These are phyloP conservation scores for Penicillium arizonense DNA, from an alignment of 495 filamentous ascomycete genomes.

Conservation along the genomic window DNA sequence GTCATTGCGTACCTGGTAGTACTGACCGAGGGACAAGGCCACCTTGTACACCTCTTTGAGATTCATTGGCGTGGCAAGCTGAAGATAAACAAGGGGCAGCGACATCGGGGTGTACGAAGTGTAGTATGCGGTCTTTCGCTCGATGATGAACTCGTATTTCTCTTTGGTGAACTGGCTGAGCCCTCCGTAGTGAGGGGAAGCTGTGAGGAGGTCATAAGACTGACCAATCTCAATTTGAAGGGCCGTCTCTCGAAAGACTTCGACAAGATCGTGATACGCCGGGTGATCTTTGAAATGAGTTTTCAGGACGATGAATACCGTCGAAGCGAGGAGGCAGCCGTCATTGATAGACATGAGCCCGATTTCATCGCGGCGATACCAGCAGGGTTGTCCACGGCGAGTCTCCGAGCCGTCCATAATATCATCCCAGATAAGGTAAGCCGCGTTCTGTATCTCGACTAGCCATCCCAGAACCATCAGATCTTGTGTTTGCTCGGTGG, in stretches of 20 bases:
- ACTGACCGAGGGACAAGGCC: slow-evolving; percentile 83
- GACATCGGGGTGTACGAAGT: slow-evolving; percentile 91
- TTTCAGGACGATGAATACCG: slow-evolving; percentile 77
- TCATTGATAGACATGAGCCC: slow-evolving; percentile 92
- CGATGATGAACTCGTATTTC: slow-evolving; percentile 86
- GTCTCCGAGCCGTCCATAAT: slow-evolving; percentile 79
- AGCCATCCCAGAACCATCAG: slow-evolving; percentile 68
- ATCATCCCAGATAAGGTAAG: slow-evolving; percentile 89
- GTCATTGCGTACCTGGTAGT: slow-evolving; percentile 93
- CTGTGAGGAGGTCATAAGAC: slow-evolving; percentile 62
- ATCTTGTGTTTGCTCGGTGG: too few species aligned
- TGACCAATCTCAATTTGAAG: slow-evolving; percentile 87
- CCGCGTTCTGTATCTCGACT: slow-evolving; percentile 85
- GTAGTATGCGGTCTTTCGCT: slow-evolving; percentile 95
- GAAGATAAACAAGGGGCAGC: slow-evolving; percentile 68
- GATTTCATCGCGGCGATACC: slow-evolving; percentile 77
- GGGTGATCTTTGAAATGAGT: slow-evolving; percentile 75
- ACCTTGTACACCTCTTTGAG: slow-evolving; percentile 73
- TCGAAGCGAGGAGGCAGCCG: slow-evolving; percentile 76
- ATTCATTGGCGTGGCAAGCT: slow-evolving; percentile 70
- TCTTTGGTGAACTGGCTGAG: slow-evolving; percentile 78
- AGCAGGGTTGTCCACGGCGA: slow-evolving; percentile 80
- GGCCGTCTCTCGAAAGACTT: slow-evolving; percentile 81
- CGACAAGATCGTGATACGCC: slow-evolving; percentile 72
- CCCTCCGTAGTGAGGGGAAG: slow-evolving; percentile 60